A percentile compares a stretch with the other conserved stretches of the same genome.
These are phyloP conservation scores for Ophiobolus disseminans DNA, from an alignment of 2,329 filamentous ascomycete species.

Conservation along the genomic window DNA sequence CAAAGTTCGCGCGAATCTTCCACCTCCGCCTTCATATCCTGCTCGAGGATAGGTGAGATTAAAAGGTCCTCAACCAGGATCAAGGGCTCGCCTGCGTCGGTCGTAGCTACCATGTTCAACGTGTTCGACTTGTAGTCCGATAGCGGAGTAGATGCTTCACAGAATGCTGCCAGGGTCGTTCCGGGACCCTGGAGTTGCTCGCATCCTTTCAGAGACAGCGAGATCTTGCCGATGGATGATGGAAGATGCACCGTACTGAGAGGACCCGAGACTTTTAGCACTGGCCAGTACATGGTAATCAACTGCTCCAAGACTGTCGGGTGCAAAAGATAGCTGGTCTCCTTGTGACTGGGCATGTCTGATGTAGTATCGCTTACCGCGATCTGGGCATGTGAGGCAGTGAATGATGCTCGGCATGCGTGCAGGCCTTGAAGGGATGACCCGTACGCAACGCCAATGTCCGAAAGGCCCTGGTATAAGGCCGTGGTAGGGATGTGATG, in stretches of 20 bases:
- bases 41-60: conserved; percentile 29
- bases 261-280: conserved; percentile 19
- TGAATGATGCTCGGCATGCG: conserved; percentile 52
- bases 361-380: conserved; percentile 20
- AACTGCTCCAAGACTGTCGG: conserved; percentile 36
- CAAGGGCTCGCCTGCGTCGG: conserved; percentile 18
- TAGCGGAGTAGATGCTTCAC: conserved; percentile 11
- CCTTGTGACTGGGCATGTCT: conserved; percentile 39
- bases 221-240: conserved; percentile 30
- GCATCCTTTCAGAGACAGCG: conserved; percentile 21
- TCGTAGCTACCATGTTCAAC: conserved; percentile 32
- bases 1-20: conserved; percentile 29
- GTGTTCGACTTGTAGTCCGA: conserved; percentile 22
- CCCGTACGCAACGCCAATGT: conserved; percentile 60
- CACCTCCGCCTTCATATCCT: conserved; percentile 7
- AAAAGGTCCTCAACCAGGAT: conserved; percentile 30
- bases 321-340: conserved; percentile 35
- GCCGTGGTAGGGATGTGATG: conserved; percentile 25
- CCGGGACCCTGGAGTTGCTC: conserved; percentile 6
- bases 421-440: conserved; percentile 60
- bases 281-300: conserved; percentile 37
- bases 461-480: conserved; percentile 57
- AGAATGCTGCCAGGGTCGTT: conserved; percentile 20
- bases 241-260: conserved; percentile 30
- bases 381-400: conserved; percentile 34